These are phyloP conservation scores for Suillus fuscotomentosus DNA, from an alignment of 768 basidiomycete species.

Conservation along the genomic window DNA sequence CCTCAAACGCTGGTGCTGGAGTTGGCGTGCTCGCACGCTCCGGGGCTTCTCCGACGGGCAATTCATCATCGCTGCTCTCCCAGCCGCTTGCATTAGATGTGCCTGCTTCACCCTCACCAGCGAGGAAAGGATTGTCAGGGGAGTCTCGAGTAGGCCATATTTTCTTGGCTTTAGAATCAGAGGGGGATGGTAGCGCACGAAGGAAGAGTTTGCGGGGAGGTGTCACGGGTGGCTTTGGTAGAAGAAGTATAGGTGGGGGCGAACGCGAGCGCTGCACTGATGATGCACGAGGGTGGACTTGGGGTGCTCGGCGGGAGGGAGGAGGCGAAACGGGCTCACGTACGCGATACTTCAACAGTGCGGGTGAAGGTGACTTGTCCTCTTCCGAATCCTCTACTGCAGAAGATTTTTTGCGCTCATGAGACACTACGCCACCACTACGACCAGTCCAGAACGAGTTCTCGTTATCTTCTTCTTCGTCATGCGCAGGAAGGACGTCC, in stretches of 20 bases:
- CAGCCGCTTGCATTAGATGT: slow-evolving; percentile 19
- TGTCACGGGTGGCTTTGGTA: slow-evolving; percentile 20
- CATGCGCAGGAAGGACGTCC: slow-evolving; percentile 34
- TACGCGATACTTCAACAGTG: slow-evolving; percentile 31
- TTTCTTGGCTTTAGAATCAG: slow-evolving; percentile 35
- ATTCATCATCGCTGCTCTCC: slow-evolving; percentile 36
- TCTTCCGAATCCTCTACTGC: slow-evolving; percentile 8
- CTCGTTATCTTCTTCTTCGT: slow-evolving; percentile 56
- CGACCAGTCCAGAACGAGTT: slow-evolving; percentile 29
- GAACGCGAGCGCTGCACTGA: slow-evolving; percentile 19
- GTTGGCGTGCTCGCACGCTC: slow-evolving; percentile 38
- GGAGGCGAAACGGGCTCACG: slow-evolving; percentile 62
- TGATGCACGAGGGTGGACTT: slow-evolving; percentile 26
- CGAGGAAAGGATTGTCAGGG: slow-evolving; percentile 71
- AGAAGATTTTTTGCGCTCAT: slow-evolving; percentile 14
- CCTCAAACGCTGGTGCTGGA: slow-evolving; percentile 35
- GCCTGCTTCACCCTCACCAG: slow-evolving; percentile 32
- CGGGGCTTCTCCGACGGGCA: slow-evolving; percentile 31
- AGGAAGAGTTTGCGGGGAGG: slow-evolving; percentile 23
- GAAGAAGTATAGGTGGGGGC: slow-evolving; percentile 8
- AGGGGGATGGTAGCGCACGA: slow-evolving; percentile 19
- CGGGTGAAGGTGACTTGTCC: slow-evolving; percentile 33
- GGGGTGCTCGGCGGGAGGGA: slow-evolving; percentile 53
- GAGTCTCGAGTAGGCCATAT: slow-evolving; percentile 52
- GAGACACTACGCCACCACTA: slow-evolving; percentile 21